Base-by-base conservation (phyloP, 192 early-diverging fungal species). In the Linnemannia hyalina region DNA sequence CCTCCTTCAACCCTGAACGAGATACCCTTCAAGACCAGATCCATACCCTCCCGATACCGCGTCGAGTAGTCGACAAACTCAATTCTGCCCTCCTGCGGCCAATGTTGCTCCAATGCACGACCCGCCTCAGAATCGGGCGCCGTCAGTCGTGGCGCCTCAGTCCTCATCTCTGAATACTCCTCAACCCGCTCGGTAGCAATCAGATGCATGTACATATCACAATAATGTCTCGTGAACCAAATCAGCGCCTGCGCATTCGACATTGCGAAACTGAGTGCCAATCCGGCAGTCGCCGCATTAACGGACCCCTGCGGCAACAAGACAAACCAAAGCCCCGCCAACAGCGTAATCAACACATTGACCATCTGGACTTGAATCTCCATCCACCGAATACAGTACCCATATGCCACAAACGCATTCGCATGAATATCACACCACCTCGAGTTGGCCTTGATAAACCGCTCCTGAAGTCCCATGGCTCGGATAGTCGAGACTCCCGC, bases 141-240 rank as follows among this genome's bases (percentile, higher is more conserved):
- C 10, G 78, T 80, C 68, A 29, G 4, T 29, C 70, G 20, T 6
- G 85, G 63, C 32, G 85, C 85, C 65, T 89, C 88, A 5, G 82
- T 82, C 15, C 74, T 78, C 40, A 90, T 29, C 38, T 89, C 74
- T 26, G 77, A 46, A 1, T 74, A 77, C 74, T 89, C 78, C 63
- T 81, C 36, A 23, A 88, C 80, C 29, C 88, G 20, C 46, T 88
- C 88, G 1, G 73, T 68, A 54, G 68, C 42, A 54, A 85, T 80
- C 41, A 81, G 29, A 44, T 80, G 68, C 20, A 57, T 65, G 29
- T 81, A 79, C 72, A 97, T 93, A 78, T 97, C 96, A 73, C 95
- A 96, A 52, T 92, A 95, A 63, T 92, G 91, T 23, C 96, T 91
- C 38, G 97, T 93, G 83, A 95, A 92, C 96, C 94, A 97, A 75